These are phyloP conservation scores for Ophiostoma perfectum DNA, from an alignment of 2,329 filamentous ascomycete species.

Conservation along the genomic window DNA sequence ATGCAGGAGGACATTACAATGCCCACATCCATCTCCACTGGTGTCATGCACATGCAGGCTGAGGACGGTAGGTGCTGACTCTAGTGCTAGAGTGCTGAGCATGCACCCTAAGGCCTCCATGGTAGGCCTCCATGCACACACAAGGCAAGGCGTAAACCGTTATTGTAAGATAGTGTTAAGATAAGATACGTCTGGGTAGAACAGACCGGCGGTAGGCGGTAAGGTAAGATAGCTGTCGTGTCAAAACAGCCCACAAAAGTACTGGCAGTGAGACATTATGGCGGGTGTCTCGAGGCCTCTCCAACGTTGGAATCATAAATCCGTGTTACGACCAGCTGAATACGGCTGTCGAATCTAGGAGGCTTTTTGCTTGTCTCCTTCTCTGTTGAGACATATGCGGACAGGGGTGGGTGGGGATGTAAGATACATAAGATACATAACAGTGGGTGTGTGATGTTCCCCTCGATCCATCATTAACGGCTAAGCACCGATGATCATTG, in stretches of 20 bases:
- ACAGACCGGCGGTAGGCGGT: neutral
- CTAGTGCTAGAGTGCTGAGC: neutral
- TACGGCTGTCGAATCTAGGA: neutral
- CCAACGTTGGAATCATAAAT: neutral
- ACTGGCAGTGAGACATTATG: neutral
- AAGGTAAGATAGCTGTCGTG: neutral
- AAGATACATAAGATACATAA: neutral
- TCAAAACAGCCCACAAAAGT: neutral
- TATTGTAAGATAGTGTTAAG: neutral
- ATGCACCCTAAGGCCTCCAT: neutral
- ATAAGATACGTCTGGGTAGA: neutral
- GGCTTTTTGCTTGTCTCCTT: constrained; percentile 2
- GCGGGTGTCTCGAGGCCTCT: neutral
- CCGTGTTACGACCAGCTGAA: constrained; percentile 6
- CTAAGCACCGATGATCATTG: constrained; percentile 7
- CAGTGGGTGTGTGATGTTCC: neutral
- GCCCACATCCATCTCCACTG: too few species aligned
- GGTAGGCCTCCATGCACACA: neutral
- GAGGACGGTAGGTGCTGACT: too few species aligned
- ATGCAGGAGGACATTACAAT: too few species aligned
- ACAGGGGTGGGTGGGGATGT: neutral
- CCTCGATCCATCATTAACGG: constrained; percentile 3
- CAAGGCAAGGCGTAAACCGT: constrained; percentile 7
- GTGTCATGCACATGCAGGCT: too few species aligned
- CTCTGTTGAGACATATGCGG: constrained; percentile 4